Conservation (phyloP, 106 monocot species). For the Allium fistulosum region DNA sequence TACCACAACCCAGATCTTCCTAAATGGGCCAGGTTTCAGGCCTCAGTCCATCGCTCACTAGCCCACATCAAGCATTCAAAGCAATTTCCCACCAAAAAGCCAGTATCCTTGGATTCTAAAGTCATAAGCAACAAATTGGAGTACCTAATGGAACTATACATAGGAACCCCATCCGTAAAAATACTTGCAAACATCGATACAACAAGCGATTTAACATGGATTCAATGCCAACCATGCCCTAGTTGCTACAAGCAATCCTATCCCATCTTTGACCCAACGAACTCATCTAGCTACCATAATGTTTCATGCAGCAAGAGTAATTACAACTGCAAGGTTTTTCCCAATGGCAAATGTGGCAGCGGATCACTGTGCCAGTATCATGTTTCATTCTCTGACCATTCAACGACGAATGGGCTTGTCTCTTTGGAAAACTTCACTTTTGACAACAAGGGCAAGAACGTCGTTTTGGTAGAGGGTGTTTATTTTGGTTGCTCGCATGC, state of each 20-base stretch:
- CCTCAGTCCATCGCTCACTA: too few relatives aligned
- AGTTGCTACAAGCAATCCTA: slow-evolving; percentile 73
- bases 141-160: slow-evolving; percentile 49
- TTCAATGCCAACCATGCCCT: slow-evolving; percentile 56
- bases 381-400: slow-evolving; percentile 66
- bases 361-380: slow-evolving; percentile 50
- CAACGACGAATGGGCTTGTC: slow-evolving; percentile 62
- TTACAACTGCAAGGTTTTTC: slow-evolving; percentile 29
- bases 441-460: slow-evolving; percentile 14
- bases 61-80: too few relatives aligned
- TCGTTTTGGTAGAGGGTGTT: background rate
- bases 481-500: slow-evolving; percentile 31
- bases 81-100: too few relatives aligned
- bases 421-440: slow-evolving; percentile 44
- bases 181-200: slow-evolving; percentile 57
- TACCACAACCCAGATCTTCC: too few relatives aligned
- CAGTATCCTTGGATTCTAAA: too few relatives aligned
- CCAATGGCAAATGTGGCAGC: slow-evolving; percentile 56
- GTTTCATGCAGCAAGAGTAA: slow-evolving; percentile 31
- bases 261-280: slow-evolving; percentile 38
- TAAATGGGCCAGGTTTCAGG: too few relatives aligned
- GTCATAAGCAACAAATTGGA: slow-evolving; percentile 8
- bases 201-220: slow-evolving; percentile 63
- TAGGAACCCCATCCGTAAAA: slow-evolving; percentile 36
- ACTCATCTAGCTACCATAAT: slow-evolving; percentile 22